Base-by-base conservation (phyloP, 164 flowering plant genomes). In the Kalanchoe fedtschenkoi region DNA sequence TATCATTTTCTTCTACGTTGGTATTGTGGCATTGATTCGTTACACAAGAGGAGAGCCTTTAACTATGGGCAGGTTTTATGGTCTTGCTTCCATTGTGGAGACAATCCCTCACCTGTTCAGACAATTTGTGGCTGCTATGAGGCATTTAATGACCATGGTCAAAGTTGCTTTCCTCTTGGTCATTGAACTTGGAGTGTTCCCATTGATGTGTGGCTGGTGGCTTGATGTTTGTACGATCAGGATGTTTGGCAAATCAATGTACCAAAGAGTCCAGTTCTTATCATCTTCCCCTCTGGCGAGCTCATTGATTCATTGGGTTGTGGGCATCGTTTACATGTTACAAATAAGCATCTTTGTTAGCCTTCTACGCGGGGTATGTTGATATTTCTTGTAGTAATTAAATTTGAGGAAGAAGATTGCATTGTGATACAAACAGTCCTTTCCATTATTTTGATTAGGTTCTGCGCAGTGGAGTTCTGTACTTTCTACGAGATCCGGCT, bases 131-230 rank as follows among this genome's bases (percentile, higher is more conserved):
- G 87, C 90, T 16, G 95, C 88, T 68, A 89, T 89, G 97, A 83
- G 88, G 69, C 99, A 95, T 76, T 74, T 95, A 67, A 79, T 95
- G 88, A 95, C 97, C 5, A 91, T 86, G 97, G 78, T 95, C 62
- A 95, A 95, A 71, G 99, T 91, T 70, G 97, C 99, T 42, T 91
- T 95, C 75, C 95, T 95, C 64, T 70, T 95, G 57, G 99, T 89
- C 1, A 91, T 95, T 74, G 97, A 95, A 68, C 97, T 95, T 63
- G 99, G 99, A 61, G 97, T 95, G 30, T 95, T 95, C 58, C 99
- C 97, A 30, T 68, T 95, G 68, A 91, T 95, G 97, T 95, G 99
- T 73, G 99, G 99, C 24, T 91, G 97, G 99, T 95, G 99, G 99
- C 78, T 95, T 56, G 99, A 88, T 79, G 79, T 91, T 34, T 95